A percentile compares a stretch with the other conserved stretches of the same genome.
Conservation (phyloP, 1,139 yeast genomes). For the Debaryomyces fabryi region DNA sequence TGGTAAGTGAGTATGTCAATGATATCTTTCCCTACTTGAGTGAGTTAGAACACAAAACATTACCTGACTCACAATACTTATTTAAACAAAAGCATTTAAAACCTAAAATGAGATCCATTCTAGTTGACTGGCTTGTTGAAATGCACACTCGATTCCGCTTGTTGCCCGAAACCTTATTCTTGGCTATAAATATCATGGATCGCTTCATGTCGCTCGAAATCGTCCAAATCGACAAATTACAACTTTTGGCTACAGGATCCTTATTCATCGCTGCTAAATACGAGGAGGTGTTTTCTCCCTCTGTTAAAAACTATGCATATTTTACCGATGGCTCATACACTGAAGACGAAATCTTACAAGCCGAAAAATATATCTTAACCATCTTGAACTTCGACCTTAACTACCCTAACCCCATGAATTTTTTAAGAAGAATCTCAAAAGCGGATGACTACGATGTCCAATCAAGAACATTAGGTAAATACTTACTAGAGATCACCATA, state of each 20-base stretch:
- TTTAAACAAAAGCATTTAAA: slow-evolving; percentile 74
- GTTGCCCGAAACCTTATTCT: slow-evolving; percentile 85
- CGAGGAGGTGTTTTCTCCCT: slow-evolving; percentile 92
- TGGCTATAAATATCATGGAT: slow-evolving; percentile 90
- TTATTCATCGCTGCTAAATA: slow-evolving; percentile 92
- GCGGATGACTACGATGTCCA: slow-evolving; percentile 96
- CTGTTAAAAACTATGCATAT: slow-evolving; percentile 84
- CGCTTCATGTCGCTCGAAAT: slow-evolving; percentile 80
- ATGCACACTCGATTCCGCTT: slow-evolving; percentile 86
- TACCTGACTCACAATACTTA: slow-evolving; percentile 79
- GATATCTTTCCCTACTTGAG: slow-evolving; percentile 84
- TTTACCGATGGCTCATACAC: slow-evolving; percentile 85
- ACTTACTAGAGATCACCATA: slow-evolving; percentile 77
- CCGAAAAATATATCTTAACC: slow-evolving; percentile 81
- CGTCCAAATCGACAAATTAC: slow-evolving; percentile 83
- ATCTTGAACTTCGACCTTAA: slow-evolving; percentile 77
- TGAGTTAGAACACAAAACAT: slow-evolving; percentile 70
- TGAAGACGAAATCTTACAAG: slow-evolving; percentile 83
- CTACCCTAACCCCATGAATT: slow-evolving; percentile 94
- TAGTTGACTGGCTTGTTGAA: slow-evolving; percentile 94
- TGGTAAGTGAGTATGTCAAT: slow-evolving; percentile 91
- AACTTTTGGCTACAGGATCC: slow-evolving; percentile 87
- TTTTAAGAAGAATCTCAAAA: slow-evolving; percentile 85
- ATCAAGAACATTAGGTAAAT: slow-evolving; percentile 89
- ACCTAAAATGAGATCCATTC: slow-evolving; percentile 84